phyloP scores from a whole-genome alignment of 2,329 filamentous ascomycete genomes.

The Pseudocercospora crystallina region DNA sequence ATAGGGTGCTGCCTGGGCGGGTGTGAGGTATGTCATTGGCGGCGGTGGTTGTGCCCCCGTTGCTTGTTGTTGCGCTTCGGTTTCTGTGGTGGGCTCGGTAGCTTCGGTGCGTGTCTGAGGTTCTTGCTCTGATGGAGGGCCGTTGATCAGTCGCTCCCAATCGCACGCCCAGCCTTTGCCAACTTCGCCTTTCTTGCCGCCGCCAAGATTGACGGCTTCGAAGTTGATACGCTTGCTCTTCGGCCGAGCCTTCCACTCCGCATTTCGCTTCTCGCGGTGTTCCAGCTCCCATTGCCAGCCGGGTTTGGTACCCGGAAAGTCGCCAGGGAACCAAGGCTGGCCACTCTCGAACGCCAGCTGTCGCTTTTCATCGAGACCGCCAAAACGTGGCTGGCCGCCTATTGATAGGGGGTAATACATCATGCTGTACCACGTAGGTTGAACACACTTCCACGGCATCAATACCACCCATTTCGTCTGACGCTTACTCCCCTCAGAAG shows the following conservation, averaged over 20 bases:
- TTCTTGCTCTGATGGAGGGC: background rate
- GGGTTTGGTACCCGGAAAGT: constrained; percentile 75
- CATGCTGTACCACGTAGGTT: constrained; percentile 80
- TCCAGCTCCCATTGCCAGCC: constrained; percentile 75
- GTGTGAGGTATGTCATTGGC: background rate
- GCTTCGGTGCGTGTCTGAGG: background rate
- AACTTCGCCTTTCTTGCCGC: constrained; percentile 74
- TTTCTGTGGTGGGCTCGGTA: background rate
- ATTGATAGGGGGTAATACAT: constrained; percentile 78
- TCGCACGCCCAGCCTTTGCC: constrained; percentile 82
- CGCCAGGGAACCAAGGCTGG: constrained; percentile 80
- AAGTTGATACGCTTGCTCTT: constrained; percentile 79
- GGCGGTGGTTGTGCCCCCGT: background rate
- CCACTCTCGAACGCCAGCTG: constrained; percentile 81
- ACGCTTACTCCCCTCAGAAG: constrained; percentile 36
- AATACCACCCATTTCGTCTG: constrained; percentile 80
- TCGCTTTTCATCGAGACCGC: constrained; percentile 73
- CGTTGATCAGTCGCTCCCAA: constrained; percentile 67
- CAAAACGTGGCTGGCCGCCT: constrained; percentile 78
- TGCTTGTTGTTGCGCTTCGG: background rate
- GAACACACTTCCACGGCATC: constrained; percentile 86
- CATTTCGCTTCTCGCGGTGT: constrained; percentile 59
- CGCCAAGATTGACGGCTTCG: constrained; percentile 70
- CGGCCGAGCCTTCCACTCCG: constrained; percentile 72
- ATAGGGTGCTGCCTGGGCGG: background rate